Percentiles rank a stretch among this genome's conserved stretches.
phyloP scores from a whole-genome alignment of 2,329 filamentous ascomycete genomes.

The Nemania serpens region DNA sequence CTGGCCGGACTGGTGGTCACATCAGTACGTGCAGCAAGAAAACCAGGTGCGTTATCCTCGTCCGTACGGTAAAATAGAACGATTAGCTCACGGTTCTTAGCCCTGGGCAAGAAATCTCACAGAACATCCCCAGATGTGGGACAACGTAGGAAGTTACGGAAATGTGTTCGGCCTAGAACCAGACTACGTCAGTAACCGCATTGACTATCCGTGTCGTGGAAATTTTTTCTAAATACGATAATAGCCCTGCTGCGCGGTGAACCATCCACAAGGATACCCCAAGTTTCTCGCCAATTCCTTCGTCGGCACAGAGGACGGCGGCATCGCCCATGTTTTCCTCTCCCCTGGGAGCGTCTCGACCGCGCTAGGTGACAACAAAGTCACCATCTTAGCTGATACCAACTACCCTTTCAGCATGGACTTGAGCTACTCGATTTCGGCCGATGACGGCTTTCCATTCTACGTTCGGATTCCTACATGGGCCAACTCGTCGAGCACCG shows the following conservation, averaged over 20 bases:
- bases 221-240: slow-evolving; percentile 5
- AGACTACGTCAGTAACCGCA: slow-evolving; percentile 44
- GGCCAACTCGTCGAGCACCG: slow-evolving; percentile 35
- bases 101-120: slow-evolving; percentile 52
- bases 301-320: slow-evolving; percentile 48
- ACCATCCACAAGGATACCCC: slow-evolving; percentile 60
- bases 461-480: slow-evolving; percentile 42
- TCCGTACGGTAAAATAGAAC: neutral
- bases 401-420: slow-evolving; percentile 49
- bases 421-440: slow-evolving; percentile 39
- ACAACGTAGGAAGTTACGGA: slow-evolving; percentile 50
- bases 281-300: slow-evolving; percentile 59
- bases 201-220: neutral
- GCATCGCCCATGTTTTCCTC: slow-evolving; percentile 58
- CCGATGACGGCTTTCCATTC: slow-evolving; percentile 38
- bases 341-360: slow-evolving; percentile 50
- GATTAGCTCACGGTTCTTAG: slow-evolving; percentile 22
- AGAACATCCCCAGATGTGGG: slow-evolving; percentile 43
- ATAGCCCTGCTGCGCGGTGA: slow-evolving; percentile 60
- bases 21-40: slow-evolving; percentile 58
- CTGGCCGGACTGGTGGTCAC: slow-evolving; percentile 58
- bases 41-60: slow-evolving; percentile 49
- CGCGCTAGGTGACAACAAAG: slow-evolving; percentile 43
- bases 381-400: slow-evolving; percentile 51
- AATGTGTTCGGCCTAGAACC: slow-evolving; percentile 58